phyloP scores from a whole-genome alignment of 352 stramenopile species.

The Nothophytophthora sp. region DNA sequence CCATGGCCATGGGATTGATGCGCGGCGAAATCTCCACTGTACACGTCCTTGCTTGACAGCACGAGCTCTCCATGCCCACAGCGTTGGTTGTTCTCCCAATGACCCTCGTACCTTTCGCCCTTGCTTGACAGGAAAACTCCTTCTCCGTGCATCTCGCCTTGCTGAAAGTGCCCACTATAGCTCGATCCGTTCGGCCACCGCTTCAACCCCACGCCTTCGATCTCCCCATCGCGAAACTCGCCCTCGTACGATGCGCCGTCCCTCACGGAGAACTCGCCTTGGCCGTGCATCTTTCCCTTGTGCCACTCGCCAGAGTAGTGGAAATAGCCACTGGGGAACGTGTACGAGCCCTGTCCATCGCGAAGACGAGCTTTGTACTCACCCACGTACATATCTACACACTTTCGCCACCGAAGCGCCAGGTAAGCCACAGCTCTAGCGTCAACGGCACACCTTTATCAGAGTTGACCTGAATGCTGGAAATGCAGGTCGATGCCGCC shows the following conservation, averaged over 20 bases:
- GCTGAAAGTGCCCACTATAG: slow-evolving; percentile 57
- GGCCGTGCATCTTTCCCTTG: slow-evolving; percentile 59
- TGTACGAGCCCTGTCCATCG: slow-evolving; percentile 45
- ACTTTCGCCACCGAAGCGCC: background rate
- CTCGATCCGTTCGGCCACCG: slow-evolving; percentile 56
- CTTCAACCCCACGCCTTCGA: slow-evolving; percentile 55
- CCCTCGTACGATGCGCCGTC: slow-evolving; percentile 48
- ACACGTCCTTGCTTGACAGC: slow-evolving; percentile 32
- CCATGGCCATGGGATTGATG: slow-evolving; percentile 49
- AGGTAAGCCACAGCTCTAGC: background rate
- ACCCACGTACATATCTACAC: slow-evolving; percentile 31
- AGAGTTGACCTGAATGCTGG: no score
- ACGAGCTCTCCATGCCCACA: slow-evolving; percentile 39
- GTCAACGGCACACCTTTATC: background rate
- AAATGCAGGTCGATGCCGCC: no score
- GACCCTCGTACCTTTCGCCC: slow-evolving; percentile 58
- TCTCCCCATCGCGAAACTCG: slow-evolving; percentile 58
- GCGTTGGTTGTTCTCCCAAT: slow-evolving; percentile 54
- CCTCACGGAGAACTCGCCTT: slow-evolving; percentile 38
- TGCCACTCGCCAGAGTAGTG: slow-evolving; percentile 73
- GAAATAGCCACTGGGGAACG: slow-evolving; percentile 46
- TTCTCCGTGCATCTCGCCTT: slow-evolving; percentile 56
- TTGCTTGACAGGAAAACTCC: slow-evolving; percentile 38
- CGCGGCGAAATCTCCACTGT: slow-evolving; percentile 38
- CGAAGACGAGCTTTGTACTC: slow-evolving; percentile 41